These are phyloP conservation scores for Sphaerostilbella broomeana DNA, from an alignment of 2,329 filamentous ascomycete species.

Conservation along the genomic window DNA sequence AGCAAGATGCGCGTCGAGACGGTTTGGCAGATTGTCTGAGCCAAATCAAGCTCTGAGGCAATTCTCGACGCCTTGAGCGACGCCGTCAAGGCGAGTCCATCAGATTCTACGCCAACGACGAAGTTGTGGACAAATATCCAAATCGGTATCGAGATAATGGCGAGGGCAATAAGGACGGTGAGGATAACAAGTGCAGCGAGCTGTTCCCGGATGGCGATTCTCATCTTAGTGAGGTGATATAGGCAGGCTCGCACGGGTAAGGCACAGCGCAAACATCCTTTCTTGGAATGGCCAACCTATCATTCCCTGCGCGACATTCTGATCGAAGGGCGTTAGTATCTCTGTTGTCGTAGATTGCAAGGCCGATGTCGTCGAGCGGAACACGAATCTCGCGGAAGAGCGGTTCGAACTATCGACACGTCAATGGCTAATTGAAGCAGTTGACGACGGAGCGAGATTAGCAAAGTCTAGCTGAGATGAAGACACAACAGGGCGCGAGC, in stretches of 20 bases:
- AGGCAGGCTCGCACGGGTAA: neutral
- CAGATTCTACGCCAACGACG: slow-evolving; percentile 45
- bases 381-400: too few relatives aligned
- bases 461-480: too few relatives aligned
- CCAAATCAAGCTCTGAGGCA: slow-evolving; percentile 68
- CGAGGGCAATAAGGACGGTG: slow-evolving; percentile 66
- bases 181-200: slow-evolving; percentile 72
- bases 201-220: slow-evolving; percentile 83
- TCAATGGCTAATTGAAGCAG: too few relatives aligned
- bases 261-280: slow-evolving; percentile 9
- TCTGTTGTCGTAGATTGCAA: too few relatives aligned
- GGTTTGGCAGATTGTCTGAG: slow-evolving; percentile 67
- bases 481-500: too few relatives aligned
- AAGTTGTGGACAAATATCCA: slow-evolving; percentile 53
- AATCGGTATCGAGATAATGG: slow-evolving; percentile 73
- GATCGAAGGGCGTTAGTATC: neutral
- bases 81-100: slow-evolving; percentile 68
- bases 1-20: slow-evolving; percentile 62
- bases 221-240: slow-evolving; percentile 45
- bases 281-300: slow-evolving; percentile 1
- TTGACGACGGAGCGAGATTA: too few relatives aligned
- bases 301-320: slow-evolving; percentile 5
- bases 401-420: too few relatives aligned
- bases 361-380: too few relatives aligned
- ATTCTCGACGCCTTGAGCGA: slow-evolving; percentile 82